A percentile compares a stretch with the other conserved stretches of the same genome.
phyloP scores from a whole-genome alignment of 768 basidiomycete genomes.

The Phaeotremella fagi region DNA sequence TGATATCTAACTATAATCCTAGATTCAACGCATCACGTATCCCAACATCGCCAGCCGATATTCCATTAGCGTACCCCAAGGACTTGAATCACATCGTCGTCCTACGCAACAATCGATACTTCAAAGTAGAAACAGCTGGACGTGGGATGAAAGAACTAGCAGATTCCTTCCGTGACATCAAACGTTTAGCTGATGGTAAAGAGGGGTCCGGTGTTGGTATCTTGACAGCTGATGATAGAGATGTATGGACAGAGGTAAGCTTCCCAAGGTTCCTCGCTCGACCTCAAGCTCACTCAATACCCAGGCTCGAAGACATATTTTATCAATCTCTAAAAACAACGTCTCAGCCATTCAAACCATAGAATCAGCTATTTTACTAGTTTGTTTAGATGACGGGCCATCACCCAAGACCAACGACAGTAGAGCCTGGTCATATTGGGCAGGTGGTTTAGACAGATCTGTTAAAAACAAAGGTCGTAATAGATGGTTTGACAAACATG shows the following conservation, averaged over 20 bases:
- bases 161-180: conserved; percentile 65
- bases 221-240: conserved; percentile 82
- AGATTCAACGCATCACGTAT: conserved; percentile 89
- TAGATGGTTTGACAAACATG: conserved; percentile 95
- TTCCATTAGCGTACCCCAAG: conserved; percentile 73
- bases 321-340: conserved; percentile 66
- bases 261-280: conserved; percentile 11
- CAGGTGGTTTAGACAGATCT: conserved; percentile 51
- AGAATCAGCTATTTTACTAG: conserved; percentile 81
- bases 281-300: background rate
- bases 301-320: conserved; percentile 62
- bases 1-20: background rate
- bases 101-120: conserved; percentile 86
- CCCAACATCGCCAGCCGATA: conserved; percentile 76
- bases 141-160: conserved; percentile 65
- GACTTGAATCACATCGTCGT: conserved; percentile 74
- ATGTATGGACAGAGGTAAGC: conserved; percentile 76
- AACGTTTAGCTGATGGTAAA: conserved; percentile 67
- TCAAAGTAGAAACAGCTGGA: conserved; percentile 67
- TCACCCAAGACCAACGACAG: conserved; percentile 71
- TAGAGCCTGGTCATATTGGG: conserved; percentile 77
- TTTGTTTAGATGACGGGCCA: conserved; percentile 72
- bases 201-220: conserved; percentile 62
- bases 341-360: conserved; percentile 66
- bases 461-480: conserved; percentile 63